These are phyloP conservation scores for Colletotrichum sojae DNA, from an alignment of 2,329 filamentous ascomycete genomes.

Conservation along the genomic window DNA sequence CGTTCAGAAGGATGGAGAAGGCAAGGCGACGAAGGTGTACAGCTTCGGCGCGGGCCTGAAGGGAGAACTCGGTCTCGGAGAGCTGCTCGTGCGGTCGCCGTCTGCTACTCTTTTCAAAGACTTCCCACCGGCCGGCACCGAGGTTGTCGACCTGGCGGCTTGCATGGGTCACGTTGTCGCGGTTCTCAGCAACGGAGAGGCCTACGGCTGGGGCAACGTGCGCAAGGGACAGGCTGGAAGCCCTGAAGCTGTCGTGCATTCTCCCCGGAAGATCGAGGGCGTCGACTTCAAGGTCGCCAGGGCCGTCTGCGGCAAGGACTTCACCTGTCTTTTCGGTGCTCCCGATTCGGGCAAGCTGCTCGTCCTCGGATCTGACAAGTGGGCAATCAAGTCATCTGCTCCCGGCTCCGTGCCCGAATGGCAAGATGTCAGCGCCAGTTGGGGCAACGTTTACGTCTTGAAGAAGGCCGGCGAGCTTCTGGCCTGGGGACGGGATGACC, in stretches of 20 bases:
- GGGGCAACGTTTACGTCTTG: constrained; percentile 85
- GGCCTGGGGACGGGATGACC: constrained; percentile 88
- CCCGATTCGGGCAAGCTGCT: constrained; percentile 70
- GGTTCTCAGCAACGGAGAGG: constrained; percentile 80
- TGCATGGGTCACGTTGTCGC: constrained; percentile 84
- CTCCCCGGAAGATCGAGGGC: constrained; percentile 72
- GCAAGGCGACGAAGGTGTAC: constrained; percentile 66
- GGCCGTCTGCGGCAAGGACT: constrained; percentile 86
- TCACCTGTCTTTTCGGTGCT: constrained; percentile 79
- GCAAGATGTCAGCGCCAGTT: constrained; percentile 81
- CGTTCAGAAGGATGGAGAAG: constrained; percentile 62
- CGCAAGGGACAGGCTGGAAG: constrained; percentile 87
- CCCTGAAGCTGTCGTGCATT: constrained; percentile 66
- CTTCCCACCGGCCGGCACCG: constrained; percentile 74
- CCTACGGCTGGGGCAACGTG: constrained; percentile 90
- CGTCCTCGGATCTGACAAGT: constrained; percentile 84
- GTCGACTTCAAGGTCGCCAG: constrained; percentile 73
- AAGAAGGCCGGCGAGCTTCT: constrained; percentile 70
- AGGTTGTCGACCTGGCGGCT: constrained; percentile 77
- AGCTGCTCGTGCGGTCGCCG: constrained; percentile 63
- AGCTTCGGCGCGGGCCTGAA: constrained; percentile 76
- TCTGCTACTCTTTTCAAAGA: constrained; percentile 65
- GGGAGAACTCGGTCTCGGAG: constrained; percentile 80
- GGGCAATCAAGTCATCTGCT: constrained; percentile 71
- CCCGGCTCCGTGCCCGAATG: constrained; percentile 70